Evolutionary conservation across 768 basidiomycete genomes (phyloP).

Genomic region (Cystofilobasidium capitatum): DNA sequence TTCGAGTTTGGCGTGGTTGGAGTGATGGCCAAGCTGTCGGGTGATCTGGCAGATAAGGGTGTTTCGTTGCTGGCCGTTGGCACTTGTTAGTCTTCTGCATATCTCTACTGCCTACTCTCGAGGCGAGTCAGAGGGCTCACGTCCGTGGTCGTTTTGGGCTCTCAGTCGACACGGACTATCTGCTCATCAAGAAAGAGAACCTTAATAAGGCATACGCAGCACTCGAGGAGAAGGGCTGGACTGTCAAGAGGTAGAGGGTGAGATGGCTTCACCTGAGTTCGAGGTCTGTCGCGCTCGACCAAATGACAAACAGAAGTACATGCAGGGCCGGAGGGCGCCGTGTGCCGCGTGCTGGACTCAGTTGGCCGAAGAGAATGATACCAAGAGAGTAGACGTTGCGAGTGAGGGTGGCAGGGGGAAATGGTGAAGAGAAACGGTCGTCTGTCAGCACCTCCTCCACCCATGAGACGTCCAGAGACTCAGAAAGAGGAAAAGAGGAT

Average conservation of each 20-base stretch:
- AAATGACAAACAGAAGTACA: too few relatives aligned
- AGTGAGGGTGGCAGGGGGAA: too few relatives aligned
- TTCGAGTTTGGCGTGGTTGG: background rate
- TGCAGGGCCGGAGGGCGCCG: too few relatives aligned
- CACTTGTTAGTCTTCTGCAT: background rate
- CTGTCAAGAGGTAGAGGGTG: too few relatives aligned
- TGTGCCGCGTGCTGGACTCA: background rate
- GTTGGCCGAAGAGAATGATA: too few relatives aligned
- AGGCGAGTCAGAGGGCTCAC: background rate
- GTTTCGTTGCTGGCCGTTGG: background rate
- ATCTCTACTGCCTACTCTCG: background rate
- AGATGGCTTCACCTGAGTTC: too few relatives aligned
- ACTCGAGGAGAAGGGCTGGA: background rate
- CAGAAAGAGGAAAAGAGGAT: too few relatives aligned
- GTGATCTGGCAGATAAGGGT: background rate
- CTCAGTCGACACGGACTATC: slow-evolving; percentile 1
- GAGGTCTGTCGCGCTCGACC: too few relatives aligned
- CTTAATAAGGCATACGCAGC: background rate
- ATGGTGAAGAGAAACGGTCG: too few relatives aligned
- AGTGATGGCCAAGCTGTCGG: background rate
- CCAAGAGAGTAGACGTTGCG: too few relatives aligned
- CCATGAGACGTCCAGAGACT: too few relatives aligned
- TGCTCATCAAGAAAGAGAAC: background rate
- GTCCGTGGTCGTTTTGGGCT: background rate
- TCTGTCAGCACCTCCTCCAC: too few relatives aligned